These are phyloP conservation scores for Pestalotiopsis sp. DNA, from an alignment of 2,329 filamentous ascomycete species.

Conservation along the genomic window DNA sequence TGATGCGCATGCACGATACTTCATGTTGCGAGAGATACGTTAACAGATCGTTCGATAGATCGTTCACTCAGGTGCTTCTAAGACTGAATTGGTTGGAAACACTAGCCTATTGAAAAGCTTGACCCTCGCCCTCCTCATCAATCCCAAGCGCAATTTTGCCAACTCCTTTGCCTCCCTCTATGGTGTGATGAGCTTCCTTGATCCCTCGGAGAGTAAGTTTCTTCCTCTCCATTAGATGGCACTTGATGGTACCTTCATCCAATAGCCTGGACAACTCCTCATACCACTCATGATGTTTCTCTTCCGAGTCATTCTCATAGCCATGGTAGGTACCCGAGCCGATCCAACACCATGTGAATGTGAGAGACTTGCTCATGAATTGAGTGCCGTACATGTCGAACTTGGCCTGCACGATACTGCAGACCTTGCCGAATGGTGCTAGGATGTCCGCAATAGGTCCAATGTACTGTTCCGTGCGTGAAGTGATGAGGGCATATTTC, in stretches of 20 bases:
- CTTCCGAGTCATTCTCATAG: not conserved
- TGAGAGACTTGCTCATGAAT: slow-evolving; percentile 46
- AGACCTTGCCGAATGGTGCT: slow-evolving; percentile 45
- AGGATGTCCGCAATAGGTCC: slow-evolving; percentile 36
- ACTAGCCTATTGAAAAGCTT: no score
- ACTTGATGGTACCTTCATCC: not conserved
- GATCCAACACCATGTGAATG: slow-evolving; percentile 42
- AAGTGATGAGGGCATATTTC: slow-evolving; percentile 44
- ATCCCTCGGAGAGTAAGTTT: no score
- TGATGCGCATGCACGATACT: no score
- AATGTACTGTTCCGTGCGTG: slow-evolving; percentile 42
- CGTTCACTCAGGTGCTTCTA: no score
- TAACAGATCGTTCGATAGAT: no score
- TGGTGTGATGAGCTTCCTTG: no score
- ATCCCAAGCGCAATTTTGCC: no score
- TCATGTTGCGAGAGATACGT: no score
- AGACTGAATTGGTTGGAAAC: no score
- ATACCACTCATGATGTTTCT: not conserved
- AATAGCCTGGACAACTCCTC: not conserved
- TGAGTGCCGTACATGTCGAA: slow-evolving; percentile 45
- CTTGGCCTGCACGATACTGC: slow-evolving; percentile 44
- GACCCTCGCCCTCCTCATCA: no score
- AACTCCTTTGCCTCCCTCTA: no score
- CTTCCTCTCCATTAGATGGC: no score
- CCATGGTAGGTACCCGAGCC: slow-evolving; percentile 31